These are phyloP conservation scores for Diaporthe eres DNA, from an alignment of 2,329 filamentous ascomycete genomes.

Conservation along the genomic window DNA sequence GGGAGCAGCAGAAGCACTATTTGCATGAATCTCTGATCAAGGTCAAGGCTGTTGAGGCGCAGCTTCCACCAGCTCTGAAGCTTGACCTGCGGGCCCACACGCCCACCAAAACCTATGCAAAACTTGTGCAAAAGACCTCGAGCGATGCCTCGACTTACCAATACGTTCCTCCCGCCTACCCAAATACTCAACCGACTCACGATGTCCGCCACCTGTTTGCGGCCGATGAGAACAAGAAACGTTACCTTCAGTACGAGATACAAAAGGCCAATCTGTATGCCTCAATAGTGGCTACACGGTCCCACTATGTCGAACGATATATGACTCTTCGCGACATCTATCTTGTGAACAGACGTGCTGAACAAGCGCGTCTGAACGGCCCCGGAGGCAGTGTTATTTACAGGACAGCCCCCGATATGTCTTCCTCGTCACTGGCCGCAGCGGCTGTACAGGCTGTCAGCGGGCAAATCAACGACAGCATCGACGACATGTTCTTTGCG, in stretches of 20 bases:
- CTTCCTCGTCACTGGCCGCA: slow-evolving; percentile 50
- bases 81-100: slow-evolving; percentile 60
- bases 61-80: slow-evolving; percentile 76
- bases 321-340: slow-evolving; percentile 81
- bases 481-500: slow-evolving; percentile 78
- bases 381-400: slow-evolving; percentile 50
- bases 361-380: slow-evolving; percentile 49
- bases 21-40: slow-evolving; percentile 79
- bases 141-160: slow-evolving; percentile 63
- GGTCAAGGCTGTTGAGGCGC: slow-evolving; percentile 77
- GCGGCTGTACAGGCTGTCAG: slow-evolving; percentile 57
- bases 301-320: slow-evolving; percentile 89
- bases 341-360: slow-evolving; percentile 59
- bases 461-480: slow-evolving; percentile 68
- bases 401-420: slow-evolving; percentile 51
- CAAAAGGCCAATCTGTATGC: slow-evolving; percentile 93
- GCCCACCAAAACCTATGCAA: slow-evolving; percentile 53
- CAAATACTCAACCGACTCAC: slow-evolving; percentile 60
- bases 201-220: slow-evolving; percentile 66
- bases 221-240: slow-evolving; percentile 63
- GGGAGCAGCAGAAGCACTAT: slow-evolving; percentile 81
- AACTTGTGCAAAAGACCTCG: slow-evolving; percentile 49
- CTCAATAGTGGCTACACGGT: slow-evolving; percentile 84
- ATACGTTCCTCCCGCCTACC: slow-evolving; percentile 67
- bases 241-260: slow-evolving; percentile 83